Percentiles rank a stretch among this genome's conserved stretches.
Evolutionary conservation across 768 basidiomycete genomes (phyloP).

Genomic region (Leccinum fibrillosum): DNA sequence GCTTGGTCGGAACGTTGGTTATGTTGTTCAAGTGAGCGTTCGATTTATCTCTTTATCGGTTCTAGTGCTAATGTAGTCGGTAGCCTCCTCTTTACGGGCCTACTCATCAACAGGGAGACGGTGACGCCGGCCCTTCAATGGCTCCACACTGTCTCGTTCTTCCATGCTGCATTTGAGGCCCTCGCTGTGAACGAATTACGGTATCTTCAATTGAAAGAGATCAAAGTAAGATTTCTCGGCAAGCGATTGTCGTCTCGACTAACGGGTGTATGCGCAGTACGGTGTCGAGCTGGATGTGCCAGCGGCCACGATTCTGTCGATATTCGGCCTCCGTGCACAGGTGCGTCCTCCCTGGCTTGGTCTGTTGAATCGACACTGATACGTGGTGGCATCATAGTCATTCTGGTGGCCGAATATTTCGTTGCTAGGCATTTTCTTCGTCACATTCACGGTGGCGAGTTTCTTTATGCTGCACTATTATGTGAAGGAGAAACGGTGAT

Average conservation of each 20-base stretch:
- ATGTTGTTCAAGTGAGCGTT: conserved; percentile 95
- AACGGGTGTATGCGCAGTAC: conserved; percentile 53
- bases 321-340: conserved; percentile 90
- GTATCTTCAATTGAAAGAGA: conserved; percentile 89
- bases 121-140: conserved; percentile 71
- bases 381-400: conserved; percentile 42
- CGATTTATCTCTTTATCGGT: conserved; percentile 1
- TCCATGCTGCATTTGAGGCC: conserved; percentile 98
- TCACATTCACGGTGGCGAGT: conserved; percentile 69
- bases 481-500: conserved; percentile 68
- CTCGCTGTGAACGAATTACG: conserved; percentile 96
- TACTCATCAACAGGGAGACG: conserved; percentile 91
- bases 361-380: conserved; percentile 7
- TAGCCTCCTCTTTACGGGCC: conserved; percentile 92
- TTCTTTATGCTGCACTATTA: conserved; percentile 82
- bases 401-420: conserved; percentile 99
- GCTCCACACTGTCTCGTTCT: conserved; percentile 92
- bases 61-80: conserved; percentile 1
- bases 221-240: conserved; percentile 57
- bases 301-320: conserved; percentile 90
- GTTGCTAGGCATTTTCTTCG: conserved; percentile 83
- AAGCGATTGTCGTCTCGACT: background rate
- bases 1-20: conserved; percentile 88
- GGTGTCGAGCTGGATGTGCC: conserved; percentile 97
- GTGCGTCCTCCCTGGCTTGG: conserved; percentile 32